These are phyloP conservation scores for Persicaria maculosa DNA, from an alignment of 148 eudicot genomes.

Conservation along the genomic window DNA sequence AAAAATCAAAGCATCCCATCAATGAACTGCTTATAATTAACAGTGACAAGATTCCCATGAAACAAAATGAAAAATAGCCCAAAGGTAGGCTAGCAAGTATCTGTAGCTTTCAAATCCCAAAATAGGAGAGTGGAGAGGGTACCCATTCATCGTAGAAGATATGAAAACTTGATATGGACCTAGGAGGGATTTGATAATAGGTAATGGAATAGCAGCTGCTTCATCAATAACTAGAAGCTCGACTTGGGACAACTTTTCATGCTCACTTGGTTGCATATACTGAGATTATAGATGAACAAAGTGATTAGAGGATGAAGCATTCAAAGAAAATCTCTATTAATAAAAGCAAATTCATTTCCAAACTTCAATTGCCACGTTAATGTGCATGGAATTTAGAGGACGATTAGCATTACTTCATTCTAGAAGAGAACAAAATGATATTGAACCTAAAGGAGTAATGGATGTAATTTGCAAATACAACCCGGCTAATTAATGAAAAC, in stretches of 20 bases:
- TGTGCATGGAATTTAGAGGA: background rate
- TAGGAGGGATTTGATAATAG: constrained; percentile 14
- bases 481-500: too few relatives aligned
- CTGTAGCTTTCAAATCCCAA: background rate
- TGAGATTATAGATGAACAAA: constrained; percentile 10
- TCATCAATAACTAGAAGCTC: constrained; percentile 66
- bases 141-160: constrained; percentile 68
- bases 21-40: too few relatives aligned
- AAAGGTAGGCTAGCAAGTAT: background rate
- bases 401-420: too few relatives aligned
- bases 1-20: too few relatives aligned
- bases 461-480: too few relatives aligned
- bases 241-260: constrained; percentile 53
- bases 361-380: background rate
- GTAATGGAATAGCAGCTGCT: constrained; percentile 62
- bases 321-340: background rate
- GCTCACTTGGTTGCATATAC: constrained; percentile 62
- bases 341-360: background rate
- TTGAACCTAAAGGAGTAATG: too few relatives aligned
- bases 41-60: too few relatives aligned
- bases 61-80: too few relatives aligned
- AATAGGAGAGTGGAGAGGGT: background rate
- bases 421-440: too few relatives aligned
- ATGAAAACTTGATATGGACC: constrained; percentile 62
- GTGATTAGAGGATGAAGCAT: too few relatives aligned